A percentile compares a stretch with the other conserved stretches of the same genome.
Evolutionary conservation across 371 early-diverging fungal genomes (phyloP).

Genomic region (Capillidium heterosporum): DNA sequence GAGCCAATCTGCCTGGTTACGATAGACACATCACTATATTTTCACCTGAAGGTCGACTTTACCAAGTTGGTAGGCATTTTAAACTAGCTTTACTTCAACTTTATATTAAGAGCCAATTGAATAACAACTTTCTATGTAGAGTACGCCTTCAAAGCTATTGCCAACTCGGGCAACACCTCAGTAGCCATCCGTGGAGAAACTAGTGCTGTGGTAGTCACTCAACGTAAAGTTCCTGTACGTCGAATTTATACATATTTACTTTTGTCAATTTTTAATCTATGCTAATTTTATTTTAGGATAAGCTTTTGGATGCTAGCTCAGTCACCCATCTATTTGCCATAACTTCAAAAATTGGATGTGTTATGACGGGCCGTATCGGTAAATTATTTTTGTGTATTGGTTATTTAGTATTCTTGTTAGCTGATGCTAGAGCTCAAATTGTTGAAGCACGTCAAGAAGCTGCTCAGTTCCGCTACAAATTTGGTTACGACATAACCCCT

Average conservation of each 20-base stretch:
- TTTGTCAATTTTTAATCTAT: neutral
- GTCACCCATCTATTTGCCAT: slow-evolving; percentile 84
- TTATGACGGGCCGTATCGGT: slow-evolving; percentile 91
- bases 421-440: slow-evolving; percentile 89
- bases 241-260: neutral
- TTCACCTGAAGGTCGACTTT: slow-evolving; percentile 95
- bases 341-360: slow-evolving; percentile 91
- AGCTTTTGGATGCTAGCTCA: slow-evolving; percentile 85
- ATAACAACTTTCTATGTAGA: slow-evolving; percentile 32
- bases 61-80: slow-evolving; percentile 82
- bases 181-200: slow-evolving; percentile 90
- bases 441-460: slow-evolving; percentile 86
- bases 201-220: slow-evolving; percentile 81
- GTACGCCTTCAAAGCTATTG: slow-evolving; percentile 98
- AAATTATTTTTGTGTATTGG: slow-evolving; percentile 6
- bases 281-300: slow-evolving; percentile 42
- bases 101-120: neutral
- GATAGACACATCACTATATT: slow-evolving; percentile 98
- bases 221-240: slow-evolving; percentile 90
- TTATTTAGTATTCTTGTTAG: slow-evolving; percentile 16
- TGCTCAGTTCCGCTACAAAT: slow-evolving; percentile 95
- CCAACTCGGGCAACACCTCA: slow-evolving; percentile 84
- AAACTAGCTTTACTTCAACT: neutral
- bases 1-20: slow-evolving; percentile 75
- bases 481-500: slow-evolving; percentile 90